Conservation (phyloP, 2,329 filamentous ascomycete species). For the Cephalotrichum gorgonifer region DNA sequence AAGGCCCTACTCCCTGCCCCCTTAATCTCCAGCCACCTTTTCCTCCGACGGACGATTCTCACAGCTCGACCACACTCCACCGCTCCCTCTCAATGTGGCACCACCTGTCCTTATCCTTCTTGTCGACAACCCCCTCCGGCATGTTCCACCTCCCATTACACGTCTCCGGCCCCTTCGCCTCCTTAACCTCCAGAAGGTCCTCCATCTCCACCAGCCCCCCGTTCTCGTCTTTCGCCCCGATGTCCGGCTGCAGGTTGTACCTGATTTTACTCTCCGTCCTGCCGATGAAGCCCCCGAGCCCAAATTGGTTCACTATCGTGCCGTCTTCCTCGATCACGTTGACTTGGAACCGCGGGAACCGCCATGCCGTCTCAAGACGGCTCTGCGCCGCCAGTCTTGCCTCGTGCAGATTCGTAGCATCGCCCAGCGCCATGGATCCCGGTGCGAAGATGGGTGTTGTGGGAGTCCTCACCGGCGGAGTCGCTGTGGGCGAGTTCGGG, state of each 20-base stretch:
- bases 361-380: constrained; percentile 48
- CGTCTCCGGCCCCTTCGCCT: constrained; percentile 25
- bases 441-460: constrained; percentile 22
- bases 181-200: constrained; percentile 37
- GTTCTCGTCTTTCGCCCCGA: constrained; percentile 42
- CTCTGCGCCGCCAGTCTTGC: constrained; percentile 56
- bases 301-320: constrained; percentile 37
- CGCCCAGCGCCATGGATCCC: constrained; percentile 8
- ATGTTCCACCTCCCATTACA: constrained; percentile 39
- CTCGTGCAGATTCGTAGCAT: constrained; percentile 33
- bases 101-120: constrained; percentile 36
- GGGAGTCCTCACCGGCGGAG: constrained; percentile 8
- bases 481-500: background rate
- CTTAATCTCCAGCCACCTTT: background rate
- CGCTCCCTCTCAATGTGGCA: constrained; percentile 38
- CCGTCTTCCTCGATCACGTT: constrained; percentile 46
- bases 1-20: background rate
- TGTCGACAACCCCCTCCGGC: constrained; percentile 22
- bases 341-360: constrained; percentile 44
- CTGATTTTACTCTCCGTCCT: constrained; percentile 44
- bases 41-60: too few relatives aligned
- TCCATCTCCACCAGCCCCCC: constrained; percentile 43
- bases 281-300: constrained; percentile 53
- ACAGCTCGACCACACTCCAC: constrained; percentile 22
- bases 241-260: constrained; percentile 51